Evolutionary conservation across 140 eudicot genomes (phyloP), one percentile per base, ranked within the genome.

Genomic region (Ambrosia hybrid): DNA sequence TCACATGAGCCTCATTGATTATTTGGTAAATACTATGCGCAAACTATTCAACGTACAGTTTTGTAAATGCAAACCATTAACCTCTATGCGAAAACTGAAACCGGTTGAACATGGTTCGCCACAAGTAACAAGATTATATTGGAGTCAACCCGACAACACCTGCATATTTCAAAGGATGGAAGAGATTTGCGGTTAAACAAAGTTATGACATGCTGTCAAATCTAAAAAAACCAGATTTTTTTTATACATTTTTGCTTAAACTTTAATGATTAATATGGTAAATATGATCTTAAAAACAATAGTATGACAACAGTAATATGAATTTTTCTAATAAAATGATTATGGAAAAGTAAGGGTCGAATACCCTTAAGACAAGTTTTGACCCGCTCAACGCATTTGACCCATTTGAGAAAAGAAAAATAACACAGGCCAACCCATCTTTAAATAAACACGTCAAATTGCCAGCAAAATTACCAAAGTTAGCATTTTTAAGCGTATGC

Each of bases 111-210:
- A 39, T 38, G 53, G 46, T 8, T 57, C 15, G 16, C n/a, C 69
- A 67, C 74, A 66, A 5, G 26, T 59, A 65, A 67, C 74, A 57
- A 5, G 26, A 66, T 81, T 51, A 87, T 57, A 84, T 30, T 64
- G 93, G 93, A 48, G 93, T 87, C 85, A 87, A 80, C 12, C 93
- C 93, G 30, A 87, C 89, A 49, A 87, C 93, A 67, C 93, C 93
- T 87, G 80, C 85, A 84, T 41, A 74, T 67, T 49, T 57, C 14
- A 68, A 55, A 69, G 13, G 57, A 1, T 16, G 34, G 2, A 66
- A 65, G 52, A 36, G 13, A n/a, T 41, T 59, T 15, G 14, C 5
- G 9, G 39, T 68, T 72, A 37, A 65, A 65, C 26, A 30, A 38
- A 64, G 15, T 3, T 48, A 10, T 49, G 6, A 11, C 16, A 4